Percentiles rank a stretch among this genome's conserved stretches.
phyloP scores from a whole-genome alignment of 2,329 filamentous ascomycete species.

The Zymoseptoria crescenta region DNA sequence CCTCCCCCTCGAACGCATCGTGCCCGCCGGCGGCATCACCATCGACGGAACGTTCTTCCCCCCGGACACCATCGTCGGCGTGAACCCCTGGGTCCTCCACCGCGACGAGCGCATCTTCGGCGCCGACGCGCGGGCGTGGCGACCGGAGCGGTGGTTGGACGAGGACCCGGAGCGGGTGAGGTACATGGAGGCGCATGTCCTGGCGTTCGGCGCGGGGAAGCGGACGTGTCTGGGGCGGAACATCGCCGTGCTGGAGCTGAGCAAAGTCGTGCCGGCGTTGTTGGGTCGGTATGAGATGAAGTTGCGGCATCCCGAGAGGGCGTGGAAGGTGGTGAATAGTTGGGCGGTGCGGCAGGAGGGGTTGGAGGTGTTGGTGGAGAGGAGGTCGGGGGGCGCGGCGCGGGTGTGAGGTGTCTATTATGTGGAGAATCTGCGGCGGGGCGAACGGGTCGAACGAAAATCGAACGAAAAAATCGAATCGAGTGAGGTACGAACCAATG shows the following conservation, averaged over 20 bases:
- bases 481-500: too few relatives aligned
- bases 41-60: slow-evolving; percentile 26
- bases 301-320: slow-evolving; percentile 5
- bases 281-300: slow-evolving; percentile 9
- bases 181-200: slow-evolving; percentile 58
- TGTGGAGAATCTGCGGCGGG: too few relatives aligned
- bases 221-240: slow-evolving; percentile 13
- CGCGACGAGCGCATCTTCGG: slow-evolving; percentile 34
- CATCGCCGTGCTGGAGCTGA: slow-evolving; percentile 14
- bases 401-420: not conserved
- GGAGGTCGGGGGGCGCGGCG: not conserved
- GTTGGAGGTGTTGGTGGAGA: slow-evolving; percentile 6
- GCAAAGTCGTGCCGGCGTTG: slow-evolving; percentile 13
- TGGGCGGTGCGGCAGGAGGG: slow-evolving; percentile 11
- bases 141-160: slow-evolving; percentile 40
- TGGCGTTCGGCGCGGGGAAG: slow-evolving; percentile 25
- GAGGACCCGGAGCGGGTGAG: slow-evolving; percentile 49
- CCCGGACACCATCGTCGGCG: slow-evolving; percentile 35
- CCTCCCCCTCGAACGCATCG: slow-evolving; percentile 18
- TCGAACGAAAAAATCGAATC: too few relatives aligned
- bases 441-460: too few relatives aligned
- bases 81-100: slow-evolving; percentile 40
- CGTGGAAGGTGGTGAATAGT: slow-evolving; percentile 6
- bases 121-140: slow-evolving; percentile 27
- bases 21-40: slow-evolving; percentile 13